These are phyloP conservation scores for Cladophialophora carrionii DNA, from an alignment of 2,329 filamentous ascomycete species.

Conservation along the genomic window DNA sequence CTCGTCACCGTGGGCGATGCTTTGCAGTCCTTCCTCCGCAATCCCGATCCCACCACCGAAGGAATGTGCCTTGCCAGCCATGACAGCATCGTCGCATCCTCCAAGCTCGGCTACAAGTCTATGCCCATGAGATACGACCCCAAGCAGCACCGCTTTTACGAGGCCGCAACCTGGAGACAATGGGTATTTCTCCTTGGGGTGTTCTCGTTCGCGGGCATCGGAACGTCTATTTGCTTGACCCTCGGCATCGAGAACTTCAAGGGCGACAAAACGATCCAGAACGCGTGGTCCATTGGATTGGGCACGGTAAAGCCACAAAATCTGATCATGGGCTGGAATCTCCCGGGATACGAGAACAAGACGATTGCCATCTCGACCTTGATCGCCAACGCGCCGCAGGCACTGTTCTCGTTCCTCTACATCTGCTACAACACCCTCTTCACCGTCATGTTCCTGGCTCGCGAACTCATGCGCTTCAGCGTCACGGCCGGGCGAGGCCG, in stretches of 20 bases:
- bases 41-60: slow-evolving; percentile 41
- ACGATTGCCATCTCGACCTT: slow-evolving; percentile 33
- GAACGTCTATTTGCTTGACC: slow-evolving; percentile 25
- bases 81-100: slow-evolving; percentile 27
- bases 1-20: slow-evolving; percentile 46
- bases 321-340: slow-evolving; percentile 30
- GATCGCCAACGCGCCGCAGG: slow-evolving; percentile 46
- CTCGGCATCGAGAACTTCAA: slow-evolving; percentile 27
- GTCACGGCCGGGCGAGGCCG: slow-evolving; percentile 42
- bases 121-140: slow-evolving; percentile 30
- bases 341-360: slow-evolving; percentile 28
- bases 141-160: slow-evolving; percentile 27
- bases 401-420: slow-evolving; percentile 45
- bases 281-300: slow-evolving; percentile 33
- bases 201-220: slow-evolving; percentile 25
- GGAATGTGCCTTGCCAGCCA: slow-evolving; percentile 39
- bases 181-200: slow-evolving; percentile 33
- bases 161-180: slow-evolving; percentile 32
- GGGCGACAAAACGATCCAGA: slow-evolving; percentile 33
- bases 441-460: slow-evolving; percentile 52
- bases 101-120: slow-evolving; percentile 25
- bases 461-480: slow-evolving; percentile 51
- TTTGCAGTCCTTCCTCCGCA: slow-evolving; percentile 44
- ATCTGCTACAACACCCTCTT: slow-evolving; percentile 45
- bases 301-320: slow-evolving; percentile 26